Base-by-base conservation (phyloP, 2,329 filamentous ascomycete species). In the Colletotrichum sp. region DNA sequence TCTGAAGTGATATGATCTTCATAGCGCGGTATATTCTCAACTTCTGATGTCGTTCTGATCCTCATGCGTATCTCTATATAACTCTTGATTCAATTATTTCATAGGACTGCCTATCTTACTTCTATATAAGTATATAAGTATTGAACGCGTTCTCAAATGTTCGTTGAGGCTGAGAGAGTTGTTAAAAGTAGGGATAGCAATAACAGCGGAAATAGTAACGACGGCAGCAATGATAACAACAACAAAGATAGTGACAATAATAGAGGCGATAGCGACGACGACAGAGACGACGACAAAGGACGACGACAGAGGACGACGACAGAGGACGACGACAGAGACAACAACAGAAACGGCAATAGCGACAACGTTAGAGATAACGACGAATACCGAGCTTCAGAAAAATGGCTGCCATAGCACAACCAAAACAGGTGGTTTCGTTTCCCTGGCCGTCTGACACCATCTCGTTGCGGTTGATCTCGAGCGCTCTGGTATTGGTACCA, bases 31-130 rank as follows among this genome's bases (percentile, higher is more conserved):
- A 7, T 10, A 8, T 21, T 52, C 44, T 21, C 12, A 52, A 52
- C 44, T 24, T 4, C 10, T 13, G n/a, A 13, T 6, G 2, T 52
- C 10, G n/a, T n/a, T n/a, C 39, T 21, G 5, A n/a, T 49, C 9
- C 18, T 12, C 1, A 12, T 49, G 1, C 2, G 2, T 10, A n/a
- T 6, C 39, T n/a, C n/a, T 49, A 12, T n/a, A 12, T 12, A 3
- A n/a, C 18, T 21, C 10, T 21, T 13, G 2, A 13, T 52, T 52
- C 4, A 0, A 52, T 21, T 21, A 13, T 5, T 52, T 13, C 10
- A 12, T 13, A 6, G 12, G 12, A 52, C 6, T 52, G 12, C n/a
- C 44, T 52, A 10, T 49, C n/a, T 21, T 49, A 49, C 2, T 5
- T 34, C 32, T 15, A 7, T 13, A 4, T 21, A 5, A 4, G 4